phyloP scores from a whole-genome alignment of 768 basidiomycete genomes.

The Boletus patriciae region DNA sequence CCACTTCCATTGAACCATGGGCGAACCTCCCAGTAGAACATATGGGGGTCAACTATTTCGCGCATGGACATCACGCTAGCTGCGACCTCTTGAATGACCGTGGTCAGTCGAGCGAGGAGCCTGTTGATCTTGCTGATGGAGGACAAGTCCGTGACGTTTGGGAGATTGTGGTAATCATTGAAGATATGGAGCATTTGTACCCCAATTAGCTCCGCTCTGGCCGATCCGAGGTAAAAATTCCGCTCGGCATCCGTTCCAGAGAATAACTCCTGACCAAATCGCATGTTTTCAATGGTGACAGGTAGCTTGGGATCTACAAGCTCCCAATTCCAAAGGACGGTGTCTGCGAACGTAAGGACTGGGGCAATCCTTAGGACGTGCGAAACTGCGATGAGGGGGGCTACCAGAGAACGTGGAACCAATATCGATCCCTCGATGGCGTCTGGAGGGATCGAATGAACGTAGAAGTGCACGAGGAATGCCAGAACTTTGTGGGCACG shows the following conservation, averaged over 20 bases:
- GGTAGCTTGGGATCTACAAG: slow-evolving; percentile 56
- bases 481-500: slow-evolving; percentile 89
- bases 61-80: slow-evolving; percentile 69
- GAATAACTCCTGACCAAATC: slow-evolving; percentile 63
- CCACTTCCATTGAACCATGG: slow-evolving; percentile 92
- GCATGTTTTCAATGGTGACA: slow-evolving; percentile 71
- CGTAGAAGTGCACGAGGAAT: slow-evolving; percentile 88
- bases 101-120: slow-evolving; percentile 68
- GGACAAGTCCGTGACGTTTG: slow-evolving; percentile 61
- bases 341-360: slow-evolving; percentile 93
- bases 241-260: slow-evolving; percentile 83
- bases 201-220: slow-evolving; percentile 81
- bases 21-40: slow-evolving; percentile 87
- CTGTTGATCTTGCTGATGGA: slow-evolving; percentile 66
- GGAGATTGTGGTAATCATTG: slow-evolving; percentile 79
- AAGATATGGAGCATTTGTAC: slow-evolving; percentile 85
- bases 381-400: slow-evolving; percentile 79
- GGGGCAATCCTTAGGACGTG: slow-evolving; percentile 82
- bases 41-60: slow-evolving; percentile 73
- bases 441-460: slow-evolving; percentile 67
- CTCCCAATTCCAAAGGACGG: slow-evolving; percentile 92
- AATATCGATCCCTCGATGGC: slow-evolving; percentile 41
- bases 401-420: slow-evolving; percentile 74
- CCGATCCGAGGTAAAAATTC: slow-evolving; percentile 85
- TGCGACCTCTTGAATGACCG: slow-evolving; percentile 71